Evolutionary conservation across 192 early-diverging fungal genomes (phyloP).

Genomic region (Rhizophagus clarus): DNA sequence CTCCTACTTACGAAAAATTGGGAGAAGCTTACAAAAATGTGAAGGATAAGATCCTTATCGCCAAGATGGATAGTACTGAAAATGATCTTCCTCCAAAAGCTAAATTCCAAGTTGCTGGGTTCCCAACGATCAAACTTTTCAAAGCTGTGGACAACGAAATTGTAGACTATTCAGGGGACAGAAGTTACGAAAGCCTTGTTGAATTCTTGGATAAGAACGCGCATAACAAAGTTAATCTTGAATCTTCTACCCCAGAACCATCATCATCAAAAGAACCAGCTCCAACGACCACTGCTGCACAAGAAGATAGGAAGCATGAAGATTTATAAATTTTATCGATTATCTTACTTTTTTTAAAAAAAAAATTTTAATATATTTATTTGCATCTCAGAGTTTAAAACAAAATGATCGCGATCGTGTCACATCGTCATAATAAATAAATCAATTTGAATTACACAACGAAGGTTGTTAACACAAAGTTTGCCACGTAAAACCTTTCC

Average conservation of each 20-base stretch:
- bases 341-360: background rate
- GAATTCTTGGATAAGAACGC: constrained; percentile 81
- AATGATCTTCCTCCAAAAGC: constrained; percentile 84
- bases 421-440: background rate
- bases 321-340: background rate
- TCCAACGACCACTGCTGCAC: background rate
- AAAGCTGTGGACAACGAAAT: constrained; percentile 78
- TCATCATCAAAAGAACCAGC: background rate
- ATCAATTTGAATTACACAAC: no score
- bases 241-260: background rate
- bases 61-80: constrained; percentile 95
- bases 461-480: background rate
- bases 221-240: constrained; percentile 51
- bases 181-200: constrained; percentile 74
- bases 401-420: background rate
- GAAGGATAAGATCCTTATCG: constrained; percentile 58
- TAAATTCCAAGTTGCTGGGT: constrained; percentile 79
- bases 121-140: constrained; percentile 94
- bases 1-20: constrained; percentile 84
- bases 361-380: background rate
- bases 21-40: constrained; percentile 51
- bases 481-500: background rate
- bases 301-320: background rate
- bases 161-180: constrained; percentile 83
- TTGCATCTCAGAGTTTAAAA: background rate